A percentile compares a stretch with the other conserved stretches of the same genome.
These are phyloP conservation scores for Penicillium aurantiogriseum DNA, from an alignment of 2,329 filamentous ascomycete genomes.

Conservation along the genomic window DNA sequence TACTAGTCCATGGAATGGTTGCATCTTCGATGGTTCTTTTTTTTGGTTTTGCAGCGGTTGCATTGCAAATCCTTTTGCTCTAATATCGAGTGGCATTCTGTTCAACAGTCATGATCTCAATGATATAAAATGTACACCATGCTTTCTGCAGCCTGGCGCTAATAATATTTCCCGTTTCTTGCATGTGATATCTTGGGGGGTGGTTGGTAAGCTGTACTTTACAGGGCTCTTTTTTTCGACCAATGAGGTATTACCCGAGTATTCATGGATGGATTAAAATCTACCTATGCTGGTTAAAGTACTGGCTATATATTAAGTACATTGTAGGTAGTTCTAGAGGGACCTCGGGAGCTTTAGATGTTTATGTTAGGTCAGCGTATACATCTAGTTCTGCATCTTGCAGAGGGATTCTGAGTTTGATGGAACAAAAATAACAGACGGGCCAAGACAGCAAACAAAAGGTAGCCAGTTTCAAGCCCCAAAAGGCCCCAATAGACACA, in stretches of 20 bases:
- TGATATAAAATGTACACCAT: conserved; percentile 28
- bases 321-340: background rate
- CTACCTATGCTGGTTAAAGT: background rate
- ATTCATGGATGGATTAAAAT: background rate
- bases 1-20: conserved; percentile 12
- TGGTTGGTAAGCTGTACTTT: background rate
- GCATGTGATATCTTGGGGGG: background rate
- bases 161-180: background rate
- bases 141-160: conserved; percentile 12
- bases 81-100: conserved; percentile 26
- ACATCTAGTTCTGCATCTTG: background rate
- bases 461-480: background rate
- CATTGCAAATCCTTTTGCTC: conserved; percentile 11
- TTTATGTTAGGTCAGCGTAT: background rate
- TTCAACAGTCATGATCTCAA: conserved; percentile 28
- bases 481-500: background rate
- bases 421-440: background rate
- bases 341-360: background rate
- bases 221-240: background rate
- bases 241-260: background rate
- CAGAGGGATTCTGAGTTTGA: background rate
- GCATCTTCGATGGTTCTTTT: conserved; percentile 18
- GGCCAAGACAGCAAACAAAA: background rate
- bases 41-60: conserved; percentile 12
- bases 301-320: background rate